Percentiles rank a stretch among this genome's conserved stretches.
Conservation (phyloP, 352 stramenopile genomes). For the Plasmopara halstedii region DNA sequence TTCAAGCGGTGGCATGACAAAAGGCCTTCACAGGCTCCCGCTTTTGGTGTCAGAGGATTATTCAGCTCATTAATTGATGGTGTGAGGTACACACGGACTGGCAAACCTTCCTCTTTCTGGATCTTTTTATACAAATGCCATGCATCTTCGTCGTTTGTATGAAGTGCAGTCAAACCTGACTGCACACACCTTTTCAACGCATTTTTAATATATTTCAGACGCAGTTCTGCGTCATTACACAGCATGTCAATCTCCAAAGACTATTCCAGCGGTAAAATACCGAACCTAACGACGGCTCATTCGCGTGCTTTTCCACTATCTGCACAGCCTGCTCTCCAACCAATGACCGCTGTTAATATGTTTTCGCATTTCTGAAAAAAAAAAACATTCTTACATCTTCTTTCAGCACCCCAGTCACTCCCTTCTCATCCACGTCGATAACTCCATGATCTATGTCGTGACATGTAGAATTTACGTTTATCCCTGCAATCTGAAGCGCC, state of each 20-base stretch:
- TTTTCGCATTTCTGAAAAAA: too few species aligned
- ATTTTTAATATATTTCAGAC: slow-evolving; percentile 48
- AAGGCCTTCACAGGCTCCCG: slow-evolving; percentile 38
- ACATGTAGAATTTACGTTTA: slow-evolving; percentile 30
- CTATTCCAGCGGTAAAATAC: background rate
- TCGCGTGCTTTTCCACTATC: slow-evolving; percentile 62
- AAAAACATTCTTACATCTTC: slow-evolving; percentile 34
- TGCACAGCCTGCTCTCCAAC: slow-evolving; percentile 41
- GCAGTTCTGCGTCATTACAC: slow-evolving; percentile 29
- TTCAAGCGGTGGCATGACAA: slow-evolving; percentile 84
- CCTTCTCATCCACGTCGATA: slow-evolving; percentile 59
- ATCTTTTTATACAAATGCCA: slow-evolving; percentile 77
- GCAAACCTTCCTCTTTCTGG: slow-evolving; percentile 41
- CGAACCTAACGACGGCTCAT: slow-evolving; percentile 54
- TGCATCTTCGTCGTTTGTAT: slow-evolving; percentile 81
- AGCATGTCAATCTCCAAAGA: background rate
- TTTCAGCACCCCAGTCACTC: slow-evolving; percentile 57
- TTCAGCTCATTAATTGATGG: slow-evolving; percentile 57
- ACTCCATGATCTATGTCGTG: slow-evolving; percentile 32
- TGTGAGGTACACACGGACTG: slow-evolving; percentile 75
- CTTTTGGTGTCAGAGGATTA: slow-evolving; percentile 28
- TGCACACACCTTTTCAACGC: slow-evolving; percentile 57
- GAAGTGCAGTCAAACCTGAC: slow-evolving; percentile 77
- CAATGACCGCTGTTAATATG: background rate
- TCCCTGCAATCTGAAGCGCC: slow-evolving; percentile 60